Percentiles rank a stretch among this genome's conserved stretches.
Conservation (phyloP, 2,329 filamentous ascomycete genomes). For the Didymella segeticola region DNA sequence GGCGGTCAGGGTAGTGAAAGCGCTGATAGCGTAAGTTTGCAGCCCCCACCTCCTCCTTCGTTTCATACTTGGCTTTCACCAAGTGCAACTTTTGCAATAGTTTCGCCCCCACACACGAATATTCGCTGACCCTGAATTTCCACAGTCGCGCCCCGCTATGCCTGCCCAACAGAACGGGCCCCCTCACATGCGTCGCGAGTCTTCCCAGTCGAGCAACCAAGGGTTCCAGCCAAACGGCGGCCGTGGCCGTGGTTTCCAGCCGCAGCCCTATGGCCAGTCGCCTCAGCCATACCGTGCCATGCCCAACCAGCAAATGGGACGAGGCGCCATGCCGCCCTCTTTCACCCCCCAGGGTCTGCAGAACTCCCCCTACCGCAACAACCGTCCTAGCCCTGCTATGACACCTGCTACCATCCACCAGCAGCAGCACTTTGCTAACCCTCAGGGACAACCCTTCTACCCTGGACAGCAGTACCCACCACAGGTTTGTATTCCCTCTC, state of each 20-base stretch:
- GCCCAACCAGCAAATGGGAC: constrained; percentile 59
- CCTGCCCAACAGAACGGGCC: constrained; percentile 56
- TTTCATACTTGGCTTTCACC: constrained; percentile 20
- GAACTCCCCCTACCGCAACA: constrained; percentile 67
- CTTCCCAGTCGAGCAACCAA: constrained; percentile 75
- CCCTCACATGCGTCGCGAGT: constrained; percentile 84
- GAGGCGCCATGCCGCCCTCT: constrained; percentile 59
- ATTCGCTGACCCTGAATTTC: constrained; percentile 19
- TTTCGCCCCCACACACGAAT: constrained; percentile 1
- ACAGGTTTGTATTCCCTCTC: constrained; percentile 65
- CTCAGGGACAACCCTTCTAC: constrained; percentile 70
- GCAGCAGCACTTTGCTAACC: constrained; percentile 56
- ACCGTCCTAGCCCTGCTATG: constrained; percentile 59
- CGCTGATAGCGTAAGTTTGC: constrained; percentile 72
- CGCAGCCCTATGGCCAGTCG: constrained; percentile 59
- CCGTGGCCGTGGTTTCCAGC: constrained; percentile 59
- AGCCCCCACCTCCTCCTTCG: constrained; percentile 13
- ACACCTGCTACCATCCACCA: constrained; percentile 71
- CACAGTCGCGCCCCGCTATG: constrained; percentile 72
- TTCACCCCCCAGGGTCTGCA: constrained; percentile 60
- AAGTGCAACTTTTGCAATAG: constrained; percentile 23
- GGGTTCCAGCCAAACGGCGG: constrained; percentile 52
- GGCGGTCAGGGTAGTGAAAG: constrained; percentile 82
- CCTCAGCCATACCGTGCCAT: constrained; percentile 62
- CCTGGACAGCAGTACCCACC: constrained; percentile 63